A percentile compares a stretch with the other conserved stretches of the same genome.
Evolutionary conservation across 1,139 yeast genomes (phyloP).

Genomic region (Wickerhamomyces sp.): DNA sequence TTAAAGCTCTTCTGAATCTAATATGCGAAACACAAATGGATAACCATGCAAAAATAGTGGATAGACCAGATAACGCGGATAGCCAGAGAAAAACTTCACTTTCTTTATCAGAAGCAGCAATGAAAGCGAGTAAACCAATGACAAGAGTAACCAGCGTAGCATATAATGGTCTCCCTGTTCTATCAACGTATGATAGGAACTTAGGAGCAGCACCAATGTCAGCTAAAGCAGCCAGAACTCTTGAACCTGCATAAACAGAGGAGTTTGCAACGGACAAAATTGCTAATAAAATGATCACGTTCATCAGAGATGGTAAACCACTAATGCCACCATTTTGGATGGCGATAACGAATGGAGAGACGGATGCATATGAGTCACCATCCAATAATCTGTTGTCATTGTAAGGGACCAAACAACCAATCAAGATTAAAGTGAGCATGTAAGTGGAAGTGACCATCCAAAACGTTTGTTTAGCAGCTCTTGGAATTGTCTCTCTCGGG

Average conservation of each 20-base stretch:
- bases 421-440: conserved; percentile 52
- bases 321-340: conserved; percentile 43
- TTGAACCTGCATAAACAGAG: conserved; percentile 60
- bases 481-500: conserved; percentile 67
- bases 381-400: conserved; percentile 46
- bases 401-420: conserved; percentile 70
- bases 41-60: conserved; percentile 66
- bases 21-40: conserved; percentile 56
- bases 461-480: conserved; percentile 72
- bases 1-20: conserved; percentile 59
- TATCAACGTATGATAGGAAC: conserved; percentile 54
- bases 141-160: conserved; percentile 49
- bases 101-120: conserved; percentile 57
- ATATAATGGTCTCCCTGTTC: conserved; percentile 58
- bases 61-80: conserved; percentile 60
- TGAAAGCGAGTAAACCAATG: conserved; percentile 56
- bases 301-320: conserved; percentile 47
- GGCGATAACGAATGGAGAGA: conserved; percentile 52
- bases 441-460: conserved; percentile 72
- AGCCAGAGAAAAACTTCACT: conserved; percentile 62
- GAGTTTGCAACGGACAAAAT: conserved; percentile 67
- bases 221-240: conserved; percentile 65
- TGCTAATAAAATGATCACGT: conserved; percentile 50
- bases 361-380: conserved; percentile 44
- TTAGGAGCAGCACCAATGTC: conserved; percentile 62